Evolutionary conservation across 768 basidiomycete species (phyloP).

Genomic region (Pilatotrama ljubarskyi): DNA sequence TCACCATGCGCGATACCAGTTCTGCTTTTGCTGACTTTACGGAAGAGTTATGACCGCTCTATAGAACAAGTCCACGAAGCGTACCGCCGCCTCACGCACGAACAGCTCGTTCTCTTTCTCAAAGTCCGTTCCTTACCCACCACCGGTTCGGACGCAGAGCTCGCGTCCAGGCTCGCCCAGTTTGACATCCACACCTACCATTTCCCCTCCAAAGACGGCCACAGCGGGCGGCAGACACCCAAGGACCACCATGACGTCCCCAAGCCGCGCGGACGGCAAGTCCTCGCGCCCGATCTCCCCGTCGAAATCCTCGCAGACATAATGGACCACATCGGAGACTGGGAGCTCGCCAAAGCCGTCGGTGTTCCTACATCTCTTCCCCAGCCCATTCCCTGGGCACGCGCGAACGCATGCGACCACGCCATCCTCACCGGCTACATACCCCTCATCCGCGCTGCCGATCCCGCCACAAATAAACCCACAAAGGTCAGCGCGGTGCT

Average conservation of each 20-base stretch:
- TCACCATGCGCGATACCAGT: too few relatives aligned
- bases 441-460: conserved; percentile 57
- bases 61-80: conserved; percentile 58
- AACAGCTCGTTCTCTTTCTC: conserved; percentile 75
- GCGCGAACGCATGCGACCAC: conserved; percentile 66
- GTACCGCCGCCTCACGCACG: conserved; percentile 64
- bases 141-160: conserved; percentile 59
- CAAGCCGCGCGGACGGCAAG: conserved; percentile 32
- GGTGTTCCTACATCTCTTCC: conserved; percentile 69
- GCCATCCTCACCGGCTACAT: conserved; percentile 70
- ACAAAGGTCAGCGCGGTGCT: conserved; percentile 68
- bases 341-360: conserved; percentile 81
- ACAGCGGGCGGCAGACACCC: not conserved
- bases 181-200: conserved; percentile 76
- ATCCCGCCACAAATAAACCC: conserved; percentile 56
- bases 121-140: conserved; percentile 70
- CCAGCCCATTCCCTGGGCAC: conserved; percentile 68
- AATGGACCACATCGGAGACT: conserved; percentile 76
- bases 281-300: conserved; percentile 58
- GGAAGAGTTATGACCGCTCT: conserved; percentile 25
- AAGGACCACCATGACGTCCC: conserved; percentile 18
- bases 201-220: conserved; percentile 35
- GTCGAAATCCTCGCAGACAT: conserved; percentile 77
- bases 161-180: conserved; percentile 70
- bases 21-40: conserved; percentile 1